These are phyloP conservation scores for Parmelia sp. DNA, from an alignment of 495 filamentous ascomycete genomes.

Conservation along the genomic window DNA sequence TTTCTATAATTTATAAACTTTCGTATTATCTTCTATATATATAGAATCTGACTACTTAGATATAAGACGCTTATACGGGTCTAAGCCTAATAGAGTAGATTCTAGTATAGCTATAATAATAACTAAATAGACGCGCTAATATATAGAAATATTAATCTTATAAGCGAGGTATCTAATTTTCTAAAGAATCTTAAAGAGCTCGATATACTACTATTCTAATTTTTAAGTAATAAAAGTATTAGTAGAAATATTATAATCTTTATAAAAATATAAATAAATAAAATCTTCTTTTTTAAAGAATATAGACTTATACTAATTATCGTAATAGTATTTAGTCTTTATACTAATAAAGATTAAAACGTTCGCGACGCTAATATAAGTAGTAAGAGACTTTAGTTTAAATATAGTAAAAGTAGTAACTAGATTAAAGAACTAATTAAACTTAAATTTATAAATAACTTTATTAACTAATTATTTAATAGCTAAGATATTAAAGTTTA, in stretches of 20 bases:
- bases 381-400: neutral
- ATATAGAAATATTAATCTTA: too few relatives aligned
- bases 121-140: too few relatives aligned
- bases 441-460: slow-evolving; percentile 2
- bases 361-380: neutral
- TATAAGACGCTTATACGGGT: neutral
- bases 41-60: too few relatives aligned
- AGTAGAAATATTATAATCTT: too few relatives aligned
- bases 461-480: neutral
- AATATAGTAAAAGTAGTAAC: neutral
- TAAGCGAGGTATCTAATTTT: too few relatives aligned
- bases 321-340: slow-evolving; percentile 6
- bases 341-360: neutral
- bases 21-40: too few relatives aligned
- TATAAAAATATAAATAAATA: too few relatives aligned
- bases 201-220: too few relatives aligned
- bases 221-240: too few relatives aligned
- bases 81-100: too few relatives aligned
- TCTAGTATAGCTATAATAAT: too few relatives aligned
- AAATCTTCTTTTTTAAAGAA: neutral
- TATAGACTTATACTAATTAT: neutral
- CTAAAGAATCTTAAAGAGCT: too few relatives aligned
- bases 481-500: slow-evolving; percentile 7
- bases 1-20: slow-evolving; percentile 1
- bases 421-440: neutral